Conservation (phyloP, 2,329 filamentous ascomycete species). For the Zopfia rhizophila region DNA sequence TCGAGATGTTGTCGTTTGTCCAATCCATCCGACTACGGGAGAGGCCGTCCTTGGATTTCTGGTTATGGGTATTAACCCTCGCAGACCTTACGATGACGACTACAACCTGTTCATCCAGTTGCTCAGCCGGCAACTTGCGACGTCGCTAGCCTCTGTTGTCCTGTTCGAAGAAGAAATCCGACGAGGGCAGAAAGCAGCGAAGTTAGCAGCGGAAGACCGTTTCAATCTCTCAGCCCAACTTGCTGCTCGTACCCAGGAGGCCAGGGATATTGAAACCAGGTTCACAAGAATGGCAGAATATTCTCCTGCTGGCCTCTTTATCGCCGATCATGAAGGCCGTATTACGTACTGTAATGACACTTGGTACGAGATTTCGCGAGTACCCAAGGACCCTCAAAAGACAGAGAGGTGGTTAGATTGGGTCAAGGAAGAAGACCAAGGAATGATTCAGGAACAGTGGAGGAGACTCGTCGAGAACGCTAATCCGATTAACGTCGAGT, state of each 20-base stretch:
- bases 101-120: constrained; percentile 82
- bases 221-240: constrained; percentile 82
- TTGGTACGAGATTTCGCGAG: constrained; percentile 74
- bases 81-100: constrained; percentile 81
- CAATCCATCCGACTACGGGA: constrained; percentile 79
- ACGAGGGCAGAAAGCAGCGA: constrained; percentile 77
- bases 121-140: constrained; percentile 78
- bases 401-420: constrained; percentile 77
- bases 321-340: constrained; percentile 75
- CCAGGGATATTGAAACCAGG: constrained; percentile 73
- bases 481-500: constrained; percentile 74
- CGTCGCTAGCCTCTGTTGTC: constrained; percentile 82
- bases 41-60: constrained; percentile 81
- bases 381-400: constrained; percentile 67
- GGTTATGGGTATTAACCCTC: constrained; percentile 80
- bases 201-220: constrained; percentile 78
- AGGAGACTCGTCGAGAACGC: constrained; percentile 69
- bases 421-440: constrained; percentile 73
- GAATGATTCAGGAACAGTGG: constrained; percentile 70
- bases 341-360: constrained; percentile 86
- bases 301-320: constrained; percentile 85
- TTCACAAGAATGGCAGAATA: constrained; percentile 89
- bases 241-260: constrained; percentile 68
- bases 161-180: constrained; percentile 86
- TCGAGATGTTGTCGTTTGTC: constrained; percentile 77